These are phyloP conservation scores for Lodderomyces margitis DNA, from an alignment of 1,139 yeast genomes.

Conservation along the genomic window DNA sequence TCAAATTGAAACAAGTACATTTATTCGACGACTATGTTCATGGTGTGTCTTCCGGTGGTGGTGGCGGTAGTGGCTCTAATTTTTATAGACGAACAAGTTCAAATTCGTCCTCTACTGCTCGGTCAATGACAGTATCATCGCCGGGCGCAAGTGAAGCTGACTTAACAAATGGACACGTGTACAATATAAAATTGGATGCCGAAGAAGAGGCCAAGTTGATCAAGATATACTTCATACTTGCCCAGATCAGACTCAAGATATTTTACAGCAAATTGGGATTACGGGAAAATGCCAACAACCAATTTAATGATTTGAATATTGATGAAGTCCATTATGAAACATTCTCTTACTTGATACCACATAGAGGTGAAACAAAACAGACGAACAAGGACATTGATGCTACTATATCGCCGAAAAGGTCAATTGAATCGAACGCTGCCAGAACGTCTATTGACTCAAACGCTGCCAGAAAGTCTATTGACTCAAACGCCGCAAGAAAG, in stretches of 20 bases:
- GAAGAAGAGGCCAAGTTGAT: conserved; percentile 25
- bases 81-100: neutral
- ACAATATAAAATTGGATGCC: conserved; percentile 16
- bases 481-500: neutral
- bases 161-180: conserved; percentile 14
- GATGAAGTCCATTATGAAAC: conserved; percentile 28
- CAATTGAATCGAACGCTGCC: neutral
- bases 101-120: conserved; percentile 1
- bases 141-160: conserved; percentile 8
- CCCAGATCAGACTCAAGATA: conserved; percentile 44
- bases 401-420: neutral
- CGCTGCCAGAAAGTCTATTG: neutral
- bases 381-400: neutral
- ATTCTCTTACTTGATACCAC: conserved; percentile 17
- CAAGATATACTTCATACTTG: conserved; percentile 26
- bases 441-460: neutral
- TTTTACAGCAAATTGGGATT: conserved; percentile 83
- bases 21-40: conserved; percentile 23
- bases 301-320: conserved; percentile 28
- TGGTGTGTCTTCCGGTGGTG: neutral
- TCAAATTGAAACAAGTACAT: conserved; percentile 29
- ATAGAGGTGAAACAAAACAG: conserved; percentile 1
- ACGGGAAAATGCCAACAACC: conserved; percentile 46
- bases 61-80: neutral
- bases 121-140: conserved; percentile 4